Evolutionary conservation across 306 rosid genomes (phyloP).

Genomic region (Castanea mollissima): DNA sequence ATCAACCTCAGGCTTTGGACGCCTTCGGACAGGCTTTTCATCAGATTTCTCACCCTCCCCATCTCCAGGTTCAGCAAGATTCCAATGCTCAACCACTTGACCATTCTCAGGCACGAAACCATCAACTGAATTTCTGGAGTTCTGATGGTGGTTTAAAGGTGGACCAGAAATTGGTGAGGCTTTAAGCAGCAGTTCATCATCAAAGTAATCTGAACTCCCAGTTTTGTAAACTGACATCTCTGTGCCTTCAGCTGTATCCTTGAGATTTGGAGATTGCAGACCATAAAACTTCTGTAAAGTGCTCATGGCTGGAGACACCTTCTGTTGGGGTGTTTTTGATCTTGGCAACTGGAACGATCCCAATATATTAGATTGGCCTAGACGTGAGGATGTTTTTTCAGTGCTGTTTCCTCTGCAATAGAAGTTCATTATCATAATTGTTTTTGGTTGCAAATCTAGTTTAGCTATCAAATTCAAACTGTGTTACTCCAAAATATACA

Average conservation of each 20-base stretch:
- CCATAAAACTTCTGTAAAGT: conserved; percentile 70
- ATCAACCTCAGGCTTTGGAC: conserved; percentile 67
- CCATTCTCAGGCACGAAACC: conserved; percentile 50
- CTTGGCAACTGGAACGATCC: conserved; percentile 46
- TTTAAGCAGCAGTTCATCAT: conserved; percentile 44
- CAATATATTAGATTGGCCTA: conserved; percentile 44
- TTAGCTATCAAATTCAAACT: neutral
- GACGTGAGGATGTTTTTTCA: conserved; percentile 26
- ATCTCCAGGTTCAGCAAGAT: conserved; percentile 41
- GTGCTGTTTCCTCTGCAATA: conserved; percentile 42
- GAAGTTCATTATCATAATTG: conserved; percentile 19
- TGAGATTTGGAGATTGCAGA: conserved; percentile 36
- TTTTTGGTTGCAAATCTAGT: conserved; percentile 9
- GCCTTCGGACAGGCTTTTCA: conserved; percentile 78
- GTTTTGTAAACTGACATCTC: conserved; percentile 62
- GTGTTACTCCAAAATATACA: neutral
- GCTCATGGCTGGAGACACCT: conserved; percentile 60
- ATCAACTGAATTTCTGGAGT: conserved; percentile 37
- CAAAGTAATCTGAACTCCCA: conserved; percentile 38
- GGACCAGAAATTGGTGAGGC: conserved; percentile 38
- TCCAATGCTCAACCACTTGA: conserved; percentile 32
- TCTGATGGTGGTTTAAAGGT: conserved; percentile 28
- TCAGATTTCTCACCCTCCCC: conserved; percentile 58
- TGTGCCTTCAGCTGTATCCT: conserved; percentile 36
- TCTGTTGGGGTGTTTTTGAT: conserved; percentile 44